phyloP scores from a whole-genome alignment of 2,329 filamentous ascomycete genomes.

The Ambrosiella beaveri region DNA sequence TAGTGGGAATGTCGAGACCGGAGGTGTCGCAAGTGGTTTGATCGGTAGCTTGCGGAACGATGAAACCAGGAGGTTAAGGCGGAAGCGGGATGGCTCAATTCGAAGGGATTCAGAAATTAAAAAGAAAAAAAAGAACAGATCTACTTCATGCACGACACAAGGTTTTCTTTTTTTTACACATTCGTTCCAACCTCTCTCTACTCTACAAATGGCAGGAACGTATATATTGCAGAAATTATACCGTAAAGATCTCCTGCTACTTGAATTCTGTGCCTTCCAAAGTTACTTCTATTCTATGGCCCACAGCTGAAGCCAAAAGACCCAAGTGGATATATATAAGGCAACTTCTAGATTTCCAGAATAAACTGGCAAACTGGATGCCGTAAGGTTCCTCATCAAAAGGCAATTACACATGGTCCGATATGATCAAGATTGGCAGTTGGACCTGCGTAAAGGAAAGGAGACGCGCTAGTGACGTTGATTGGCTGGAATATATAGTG shows the following conservation, averaged over 20 bases:
- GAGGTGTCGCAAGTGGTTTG: neutral
- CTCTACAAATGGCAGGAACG: neutral
- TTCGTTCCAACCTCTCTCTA: neutral
- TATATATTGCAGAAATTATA: neutral
- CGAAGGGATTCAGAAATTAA: neutral
- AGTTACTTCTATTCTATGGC: too few relatives aligned
- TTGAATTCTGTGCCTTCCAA: too few relatives aligned
- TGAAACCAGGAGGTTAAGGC: neutral
- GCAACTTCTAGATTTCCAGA: too few relatives aligned
- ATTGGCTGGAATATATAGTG: neutral
- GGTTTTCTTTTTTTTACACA: too few relatives aligned
- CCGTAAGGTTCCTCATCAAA: neutral
- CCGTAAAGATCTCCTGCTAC: neutral
- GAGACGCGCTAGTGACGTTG: neutral
- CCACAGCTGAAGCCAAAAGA: too few relatives aligned
- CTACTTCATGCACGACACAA: too few relatives aligned
- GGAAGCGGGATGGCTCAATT: neutral
- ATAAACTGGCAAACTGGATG: too few relatives aligned
- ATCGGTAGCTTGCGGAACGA: neutral
- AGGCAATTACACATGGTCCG: neutral
- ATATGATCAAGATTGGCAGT: neutral
- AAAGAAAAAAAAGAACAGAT: conserved; percentile 3
- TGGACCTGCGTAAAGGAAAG: neutral
- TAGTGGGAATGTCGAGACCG: neutral
- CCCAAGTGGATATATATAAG: too few relatives aligned